Evolutionary conservation across 495 filamentous ascomycete species (phyloP).

Genomic region (Xylaria longipes): DNA sequence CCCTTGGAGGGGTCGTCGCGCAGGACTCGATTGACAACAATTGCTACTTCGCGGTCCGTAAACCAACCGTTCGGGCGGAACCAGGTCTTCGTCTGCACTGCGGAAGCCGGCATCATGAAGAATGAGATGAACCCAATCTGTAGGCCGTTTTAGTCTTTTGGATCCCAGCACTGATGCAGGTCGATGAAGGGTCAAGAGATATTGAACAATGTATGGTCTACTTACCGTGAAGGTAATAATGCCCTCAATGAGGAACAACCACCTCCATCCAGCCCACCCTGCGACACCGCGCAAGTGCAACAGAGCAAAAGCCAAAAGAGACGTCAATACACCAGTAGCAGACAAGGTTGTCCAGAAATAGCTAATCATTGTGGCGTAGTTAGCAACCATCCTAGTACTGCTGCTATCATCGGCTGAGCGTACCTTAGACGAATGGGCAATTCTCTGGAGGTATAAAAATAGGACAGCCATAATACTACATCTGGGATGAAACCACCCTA

Average conservation of each 20-base stretch:
- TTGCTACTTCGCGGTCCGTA: constrained; percentile 56
- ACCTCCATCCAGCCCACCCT: constrained; percentile 66
- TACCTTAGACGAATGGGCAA: constrained; percentile 53
- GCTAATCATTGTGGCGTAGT: constrained; percentile 26
- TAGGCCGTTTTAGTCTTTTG: not conserved
- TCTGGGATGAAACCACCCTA: constrained; percentile 63
- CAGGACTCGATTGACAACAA: constrained; percentile 57
- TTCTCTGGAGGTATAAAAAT: constrained; percentile 61
- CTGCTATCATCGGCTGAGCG: not conserved
- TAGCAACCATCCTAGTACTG: not conserved
- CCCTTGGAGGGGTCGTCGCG: constrained; percentile 64
- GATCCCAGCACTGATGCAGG: not conserved
- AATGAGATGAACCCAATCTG: constrained; percentile 57
- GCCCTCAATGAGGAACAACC: constrained; percentile 64
- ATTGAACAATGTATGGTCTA: not conserved
- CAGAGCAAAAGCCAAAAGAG: constrained; percentile 59
- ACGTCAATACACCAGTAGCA: constrained; percentile 57
- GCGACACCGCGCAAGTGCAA: constrained; percentile 57
- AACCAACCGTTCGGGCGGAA: constrained; percentile 60
- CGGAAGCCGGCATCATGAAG: constrained; percentile 61
- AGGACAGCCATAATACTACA: constrained; percentile 56
- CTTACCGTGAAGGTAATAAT: constrained; percentile 53
- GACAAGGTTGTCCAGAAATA: constrained; percentile 64
- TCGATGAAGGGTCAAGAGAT: too few relatives aligned
- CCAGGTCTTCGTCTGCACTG: constrained; percentile 58